phyloP scores from a whole-genome alignment of 176 grass and related monocot species.

The Aegilops speltoides region DNA sequence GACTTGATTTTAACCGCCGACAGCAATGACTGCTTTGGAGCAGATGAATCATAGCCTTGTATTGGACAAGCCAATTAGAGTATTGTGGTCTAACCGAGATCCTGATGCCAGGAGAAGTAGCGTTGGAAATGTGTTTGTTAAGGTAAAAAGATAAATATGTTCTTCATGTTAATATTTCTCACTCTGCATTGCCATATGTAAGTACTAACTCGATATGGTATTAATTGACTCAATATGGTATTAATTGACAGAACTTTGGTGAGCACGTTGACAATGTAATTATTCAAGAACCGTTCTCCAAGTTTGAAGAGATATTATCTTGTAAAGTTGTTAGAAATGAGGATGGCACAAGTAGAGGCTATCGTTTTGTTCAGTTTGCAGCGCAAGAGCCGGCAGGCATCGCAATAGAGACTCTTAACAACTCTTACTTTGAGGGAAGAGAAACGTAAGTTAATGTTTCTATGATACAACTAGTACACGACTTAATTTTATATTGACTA shows the following conservation, averaged over 20 bases:
- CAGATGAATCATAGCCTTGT: constrained; percentile 67
- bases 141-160: constrained; percentile 40
- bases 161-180: not conserved
- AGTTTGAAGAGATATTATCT: constrained; percentile 72
- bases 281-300: constrained; percentile 64
- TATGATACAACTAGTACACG: not conserved
- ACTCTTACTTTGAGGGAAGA: constrained; percentile 36
- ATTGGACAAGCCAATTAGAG: constrained; percentile 65
- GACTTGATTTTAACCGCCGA: constrained; percentile 14
- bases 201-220: not conserved
- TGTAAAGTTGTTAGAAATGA: constrained; percentile 78
- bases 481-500: not conserved
- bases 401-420: constrained; percentile 66
- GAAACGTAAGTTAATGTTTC: constrained; percentile 45
- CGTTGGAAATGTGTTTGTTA: constrained; percentile 90
- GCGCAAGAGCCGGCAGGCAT: constrained; percentile 46
- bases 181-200: not conserved
- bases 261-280: constrained; percentile 36
- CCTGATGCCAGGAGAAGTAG: constrained; percentile 64
- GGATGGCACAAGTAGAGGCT: constrained; percentile 54
- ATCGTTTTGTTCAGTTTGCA: constrained; percentile 82
- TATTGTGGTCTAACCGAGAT: constrained; percentile 83
- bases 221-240: constrained; percentile 1
- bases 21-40: constrained; percentile 52
- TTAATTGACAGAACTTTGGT: constrained; percentile 60